Percentiles rank a stretch among this genome's conserved stretches.
Conservation (phyloP, 2,329 filamentous ascomycete genomes). For the Clarireedia hainanense region DNA sequence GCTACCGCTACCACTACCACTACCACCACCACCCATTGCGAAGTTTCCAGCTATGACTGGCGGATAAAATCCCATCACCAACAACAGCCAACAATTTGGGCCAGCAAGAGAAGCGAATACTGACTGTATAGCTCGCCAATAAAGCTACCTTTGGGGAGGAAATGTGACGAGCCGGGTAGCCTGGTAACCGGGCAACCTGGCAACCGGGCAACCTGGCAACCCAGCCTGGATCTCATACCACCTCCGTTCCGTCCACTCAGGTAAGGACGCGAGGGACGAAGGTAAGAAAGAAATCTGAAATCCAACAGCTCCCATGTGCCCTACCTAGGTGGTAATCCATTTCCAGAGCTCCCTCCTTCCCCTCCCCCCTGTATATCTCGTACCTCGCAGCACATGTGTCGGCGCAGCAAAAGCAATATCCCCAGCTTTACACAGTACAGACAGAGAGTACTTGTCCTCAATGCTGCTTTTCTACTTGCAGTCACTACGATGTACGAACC, state of each 20-base stretch:
- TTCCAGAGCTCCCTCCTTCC: background rate
- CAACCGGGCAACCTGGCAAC: too few species aligned
- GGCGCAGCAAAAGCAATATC: background rate
- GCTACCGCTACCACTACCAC: too few species aligned
- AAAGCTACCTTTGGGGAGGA: too few species aligned
- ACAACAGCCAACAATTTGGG: too few species aligned
- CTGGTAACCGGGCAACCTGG: too few species aligned
- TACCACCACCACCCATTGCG: too few species aligned
- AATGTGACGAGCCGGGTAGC: too few species aligned
- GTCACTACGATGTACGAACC: too few species aligned
- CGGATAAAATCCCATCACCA: too few species aligned
- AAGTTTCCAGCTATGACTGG: too few species aligned
- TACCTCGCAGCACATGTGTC: conserved; percentile 2
- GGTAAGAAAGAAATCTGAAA: background rate
- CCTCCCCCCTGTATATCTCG: background rate
- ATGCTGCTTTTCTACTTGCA: background rate
- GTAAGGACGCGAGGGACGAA: background rate
- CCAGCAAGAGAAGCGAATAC: too few species aligned
- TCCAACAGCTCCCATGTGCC: background rate
- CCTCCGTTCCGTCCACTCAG: background rate
- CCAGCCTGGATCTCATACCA: background rate
- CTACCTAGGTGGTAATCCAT: background rate
- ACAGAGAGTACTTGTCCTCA: background rate
- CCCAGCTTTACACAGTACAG: background rate
- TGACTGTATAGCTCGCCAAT: too few species aligned